Percentiles rank a stretch among this genome's conserved stretches.
phyloP scores from a whole-genome alignment of 192 early-diverging fungal species.

The Backusella morwellensis region DNA sequence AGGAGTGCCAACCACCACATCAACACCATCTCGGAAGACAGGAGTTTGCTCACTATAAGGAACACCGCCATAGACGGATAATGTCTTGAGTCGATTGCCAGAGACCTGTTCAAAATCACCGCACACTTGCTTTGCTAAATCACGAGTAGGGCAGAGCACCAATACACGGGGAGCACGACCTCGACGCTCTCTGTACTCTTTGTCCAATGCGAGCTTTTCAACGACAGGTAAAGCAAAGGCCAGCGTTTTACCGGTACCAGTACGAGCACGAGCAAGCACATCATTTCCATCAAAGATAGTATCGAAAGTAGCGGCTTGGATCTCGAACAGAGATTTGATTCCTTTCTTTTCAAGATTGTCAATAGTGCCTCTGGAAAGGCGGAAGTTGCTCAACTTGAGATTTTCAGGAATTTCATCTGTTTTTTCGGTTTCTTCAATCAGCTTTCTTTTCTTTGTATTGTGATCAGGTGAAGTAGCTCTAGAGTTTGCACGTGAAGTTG shows the following conservation, averaged over 20 bases:
- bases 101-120: slow-evolving; percentile 72
- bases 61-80: slow-evolving; percentile 88
- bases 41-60: slow-evolving; percentile 85
- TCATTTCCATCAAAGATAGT: slow-evolving; percentile 76
- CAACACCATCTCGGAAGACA: slow-evolving; percentile 67
- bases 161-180: slow-evolving; percentile 52
- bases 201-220: slow-evolving; percentile 51
- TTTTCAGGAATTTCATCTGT: slow-evolving; percentile 51
- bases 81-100: slow-evolving; percentile 52
- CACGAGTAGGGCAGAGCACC: slow-evolving; percentile 76
- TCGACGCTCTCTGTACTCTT: slow-evolving; percentile 30
- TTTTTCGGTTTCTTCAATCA: slow-evolving; percentile 27
- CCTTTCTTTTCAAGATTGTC: slow-evolving; percentile 68
- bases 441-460: slow-evolving; percentile 35
- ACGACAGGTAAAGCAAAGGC: slow-evolving; percentile 77
- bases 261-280: slow-evolving; percentile 69
- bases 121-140: slow-evolving; percentile 87
- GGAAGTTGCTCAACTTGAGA: slow-evolving; percentile 55
- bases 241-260: slow-evolving; percentile 80
- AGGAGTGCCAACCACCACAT: slow-evolving; percentile 83
- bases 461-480: slow-evolving; percentile 18
- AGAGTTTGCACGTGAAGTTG: neutral
- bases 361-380: slow-evolving; percentile 65
- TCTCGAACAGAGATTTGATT: slow-evolving; percentile 86
- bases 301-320: slow-evolving; percentile 86